These are phyloP conservation scores for Cinnamomum chago DNA, from an alignment of 164 flowering plant genomes.

Conservation along the genomic window DNA sequence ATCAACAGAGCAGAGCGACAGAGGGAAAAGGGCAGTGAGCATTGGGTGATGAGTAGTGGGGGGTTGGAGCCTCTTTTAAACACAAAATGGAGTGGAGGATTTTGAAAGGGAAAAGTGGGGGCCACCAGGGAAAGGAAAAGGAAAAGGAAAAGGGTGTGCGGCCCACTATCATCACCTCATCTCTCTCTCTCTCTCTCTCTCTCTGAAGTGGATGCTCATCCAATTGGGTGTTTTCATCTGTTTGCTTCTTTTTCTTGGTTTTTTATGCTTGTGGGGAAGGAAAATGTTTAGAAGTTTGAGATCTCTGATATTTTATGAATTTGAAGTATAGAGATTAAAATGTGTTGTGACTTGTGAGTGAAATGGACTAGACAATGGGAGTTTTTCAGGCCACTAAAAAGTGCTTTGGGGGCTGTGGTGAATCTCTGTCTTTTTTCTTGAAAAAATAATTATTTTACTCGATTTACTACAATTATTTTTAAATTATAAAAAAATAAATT, in stretches of 20 bases:
- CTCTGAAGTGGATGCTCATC: conserved; percentile 8
- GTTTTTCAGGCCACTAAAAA: no score
- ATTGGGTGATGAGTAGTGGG: not conserved
- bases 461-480: no score
- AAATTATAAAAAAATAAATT: no score
- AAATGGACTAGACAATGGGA: no score
- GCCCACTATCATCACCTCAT: not conserved
- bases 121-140: not conserved
- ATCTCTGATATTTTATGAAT: no score
- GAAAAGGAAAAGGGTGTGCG: not conserved
- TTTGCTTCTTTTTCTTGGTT: not conserved
- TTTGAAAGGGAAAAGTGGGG: not conserved
- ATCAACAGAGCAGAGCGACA: not conserved
- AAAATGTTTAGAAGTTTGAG: no score
- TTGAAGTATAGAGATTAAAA: no score
- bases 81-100: not conserved
- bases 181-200: not conserved
- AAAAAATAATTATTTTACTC: no score
- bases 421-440: no score
- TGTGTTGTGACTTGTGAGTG: no score
- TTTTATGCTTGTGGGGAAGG: not conserved
- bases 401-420: no score
- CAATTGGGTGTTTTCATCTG: not conserved
- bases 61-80: conserved; percentile 3
- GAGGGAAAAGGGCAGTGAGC: not conserved